Evolutionary conservation across 768 basidiomycete genomes (phyloP).

Genomic region (Galerina marginata): DNA sequence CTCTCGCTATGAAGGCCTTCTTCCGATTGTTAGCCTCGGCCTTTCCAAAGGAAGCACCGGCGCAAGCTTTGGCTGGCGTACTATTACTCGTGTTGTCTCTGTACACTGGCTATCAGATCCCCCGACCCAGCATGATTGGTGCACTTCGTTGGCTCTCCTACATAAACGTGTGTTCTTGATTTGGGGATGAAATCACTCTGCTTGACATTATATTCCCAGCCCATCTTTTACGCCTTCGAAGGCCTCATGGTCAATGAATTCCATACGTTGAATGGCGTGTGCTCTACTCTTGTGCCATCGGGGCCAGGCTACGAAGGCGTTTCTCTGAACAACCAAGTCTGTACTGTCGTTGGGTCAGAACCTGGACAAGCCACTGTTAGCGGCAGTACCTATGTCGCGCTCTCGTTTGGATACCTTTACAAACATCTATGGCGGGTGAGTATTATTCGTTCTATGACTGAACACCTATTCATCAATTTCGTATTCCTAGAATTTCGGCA

Average conservation of each 20-base stretch:
- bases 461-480: neutral
- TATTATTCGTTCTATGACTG: neutral
- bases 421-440: slow-evolving; percentile 50
- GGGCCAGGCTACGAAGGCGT: slow-evolving; percentile 67
- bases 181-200: neutral
- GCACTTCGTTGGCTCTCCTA: slow-evolving; percentile 72
- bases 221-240: slow-evolving; percentile 78
- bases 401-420: slow-evolving; percentile 54
- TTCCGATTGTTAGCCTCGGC: slow-evolving; percentile 73
- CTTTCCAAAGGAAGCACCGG: slow-evolving; percentile 62
- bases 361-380: slow-evolving; percentile 64
- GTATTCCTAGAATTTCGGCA: slow-evolving; percentile 63
- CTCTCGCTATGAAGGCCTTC: slow-evolving; percentile 74
- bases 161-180: slow-evolving; percentile 51
- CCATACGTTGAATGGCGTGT: slow-evolving; percentile 65
- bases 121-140: slow-evolving; percentile 67
- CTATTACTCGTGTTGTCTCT: slow-evolving; percentile 35
- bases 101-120: slow-evolving; percentile 50
- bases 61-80: slow-evolving; percentile 63
- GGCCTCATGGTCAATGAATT: slow-evolving; percentile 84
- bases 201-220: slow-evolving; percentile 36
- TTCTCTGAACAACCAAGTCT: slow-evolving; percentile 71
- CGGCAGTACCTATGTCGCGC: slow-evolving; percentile 57
- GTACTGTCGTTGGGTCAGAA: slow-evolving; percentile 69
- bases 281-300: slow-evolving; percentile 62